phyloP scores from a whole-genome alignment of 2,329 filamentous ascomycete genomes.

The Pseudopyrenochaeta lycopersici region DNA sequence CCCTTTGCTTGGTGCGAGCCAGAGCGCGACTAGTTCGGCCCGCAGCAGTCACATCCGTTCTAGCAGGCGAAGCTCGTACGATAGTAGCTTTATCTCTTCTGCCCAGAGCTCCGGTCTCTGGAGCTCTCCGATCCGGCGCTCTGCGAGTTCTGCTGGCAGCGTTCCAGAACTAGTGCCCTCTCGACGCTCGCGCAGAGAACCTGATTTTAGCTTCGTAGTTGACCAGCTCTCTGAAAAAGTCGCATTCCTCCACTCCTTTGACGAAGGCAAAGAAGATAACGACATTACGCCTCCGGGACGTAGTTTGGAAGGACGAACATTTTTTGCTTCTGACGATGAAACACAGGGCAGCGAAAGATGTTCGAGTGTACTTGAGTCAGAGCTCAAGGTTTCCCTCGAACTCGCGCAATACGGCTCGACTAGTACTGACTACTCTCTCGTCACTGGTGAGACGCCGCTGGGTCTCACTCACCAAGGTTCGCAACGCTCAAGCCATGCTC shows the following conservation, averaged over 20 bases:
- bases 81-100: conserved; percentile 62
- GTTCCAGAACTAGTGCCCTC: conserved; percentile 50
- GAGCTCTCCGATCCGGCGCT: conserved; percentile 45
- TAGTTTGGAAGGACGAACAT: conserved; percentile 32
- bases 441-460: conserved; percentile 27
- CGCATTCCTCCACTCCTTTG: conserved; percentile 32
- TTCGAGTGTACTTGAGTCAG: conserved; percentile 22
- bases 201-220: conserved; percentile 36
- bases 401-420: conserved; percentile 37
- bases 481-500: conserved; percentile 19
- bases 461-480: conserved; percentile 35
- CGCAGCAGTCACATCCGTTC: conserved; percentile 62
- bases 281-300: conserved; percentile 41
- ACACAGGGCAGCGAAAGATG: conserved; percentile 9
- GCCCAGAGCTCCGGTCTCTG: conserved; percentile 42
- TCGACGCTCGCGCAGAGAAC: conserved; percentile 40
- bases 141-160: conserved; percentile 49
- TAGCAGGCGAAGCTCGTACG: conserved; percentile 66
- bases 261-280: conserved; percentile 40
- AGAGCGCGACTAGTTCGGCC: conserved; percentile 52
- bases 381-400: conserved; percentile 37
- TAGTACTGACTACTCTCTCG: conserved; percentile 17
- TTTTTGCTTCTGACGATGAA: conserved; percentile 41
- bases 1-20: conserved; percentile 53
- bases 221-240: conserved; percentile 47